Base-by-base conservation (phyloP, 345 rosid genomes). In the Combretum micranthum region DNA sequence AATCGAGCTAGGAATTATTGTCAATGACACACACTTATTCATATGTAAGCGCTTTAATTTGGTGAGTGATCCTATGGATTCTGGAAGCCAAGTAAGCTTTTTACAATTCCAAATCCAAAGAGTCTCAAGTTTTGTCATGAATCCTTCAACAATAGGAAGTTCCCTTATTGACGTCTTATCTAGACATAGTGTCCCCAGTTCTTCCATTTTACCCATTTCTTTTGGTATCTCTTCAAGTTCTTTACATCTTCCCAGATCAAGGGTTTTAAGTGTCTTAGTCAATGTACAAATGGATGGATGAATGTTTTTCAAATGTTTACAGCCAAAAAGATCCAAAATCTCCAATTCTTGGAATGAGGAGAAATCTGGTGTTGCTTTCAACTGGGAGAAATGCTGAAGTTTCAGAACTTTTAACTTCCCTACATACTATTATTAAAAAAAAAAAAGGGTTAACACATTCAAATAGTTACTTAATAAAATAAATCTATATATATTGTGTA, bases 31-130 rank as follows among this genome's bases (percentile, higher is more conserved):
- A 25, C 32, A 25, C 6, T 25, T 25, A 25, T 7, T 3, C 6
- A 53, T 4, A 14, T 15, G 8, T 0, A 53, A 2, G 1, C 2
- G 15, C 0, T 5, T 26, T 22, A 53, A 26, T 1, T 37, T 23
- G 42, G 18, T 42, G 1, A 53, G 43, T 10, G 13, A 26, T 6
- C 43, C 20, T 39, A 26, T 53, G 15, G 21, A 53, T 22, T 53
- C 0, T n/a, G 56, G 0, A 32, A 53, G 15, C 42, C 21, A 21
- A 32, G 56, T 14, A 26, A 53, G 56, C 42, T 32, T 0, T 32
- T 0, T 0, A 53, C 56, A 53, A 12, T 4, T 0, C 0, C 15
- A 2, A 19, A 44, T 42, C 12, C 18, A 16, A 0, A 53, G 0
- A n/a, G 15, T 53, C 56, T 53, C 43, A 0, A 53, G 44, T 42